Conservation (phyloP, 768 basidiomycete genomes). For the Macrocybe gigantea region DNA sequence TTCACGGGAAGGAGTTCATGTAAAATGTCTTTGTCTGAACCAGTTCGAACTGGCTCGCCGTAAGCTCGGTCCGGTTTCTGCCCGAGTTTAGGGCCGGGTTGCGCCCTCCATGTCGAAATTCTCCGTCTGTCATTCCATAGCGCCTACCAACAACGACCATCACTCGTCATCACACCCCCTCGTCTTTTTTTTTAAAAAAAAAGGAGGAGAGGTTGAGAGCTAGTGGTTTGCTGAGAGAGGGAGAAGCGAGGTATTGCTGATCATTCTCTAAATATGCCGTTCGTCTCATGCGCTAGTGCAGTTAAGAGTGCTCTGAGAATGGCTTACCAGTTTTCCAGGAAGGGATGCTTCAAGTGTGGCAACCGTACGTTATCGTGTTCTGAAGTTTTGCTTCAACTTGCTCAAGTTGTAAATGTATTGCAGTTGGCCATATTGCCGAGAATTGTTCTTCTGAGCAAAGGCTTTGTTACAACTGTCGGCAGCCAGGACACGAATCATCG, state of each 20-base stretch:
- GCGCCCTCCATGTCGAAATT: conserved; percentile 1
- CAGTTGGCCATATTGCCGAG: conserved; percentile 92
- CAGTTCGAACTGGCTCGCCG: no score
- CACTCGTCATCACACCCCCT: conserved; percentile 35
- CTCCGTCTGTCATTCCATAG: conserved; percentile 3
- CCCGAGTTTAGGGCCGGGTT: conserved; percentile 22
- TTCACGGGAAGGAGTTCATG: no score
- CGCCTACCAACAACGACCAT: conserved; percentile 24
- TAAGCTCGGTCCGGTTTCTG: no score
- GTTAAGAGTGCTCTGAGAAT: conserved; percentile 35
- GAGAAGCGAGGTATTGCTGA: conserved; percentile 55
- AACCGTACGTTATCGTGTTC: conserved; percentile 54
- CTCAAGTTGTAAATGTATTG: conserved; percentile 6
- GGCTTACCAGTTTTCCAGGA: conserved; percentile 81
- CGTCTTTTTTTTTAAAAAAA: conserved; percentile 42
- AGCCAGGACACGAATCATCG: conserved; percentile 90
- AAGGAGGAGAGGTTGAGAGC: conserved; percentile 63
- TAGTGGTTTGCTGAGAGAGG: conserved; percentile 67
- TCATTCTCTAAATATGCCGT: no score
- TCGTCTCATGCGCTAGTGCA: no score
- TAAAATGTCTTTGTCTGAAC: not conserved
- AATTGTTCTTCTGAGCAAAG: conserved; percentile 85
- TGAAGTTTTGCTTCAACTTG: not conserved
- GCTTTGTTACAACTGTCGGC: conserved; percentile 92
- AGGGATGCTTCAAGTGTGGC: conserved; percentile 92